A percentile compares a stretch with the other conserved stretches of the same genome.
Conservation (phyloP, 2,329 filamentous ascomycete genomes). For the Fusarium liriodendri region DNA sequence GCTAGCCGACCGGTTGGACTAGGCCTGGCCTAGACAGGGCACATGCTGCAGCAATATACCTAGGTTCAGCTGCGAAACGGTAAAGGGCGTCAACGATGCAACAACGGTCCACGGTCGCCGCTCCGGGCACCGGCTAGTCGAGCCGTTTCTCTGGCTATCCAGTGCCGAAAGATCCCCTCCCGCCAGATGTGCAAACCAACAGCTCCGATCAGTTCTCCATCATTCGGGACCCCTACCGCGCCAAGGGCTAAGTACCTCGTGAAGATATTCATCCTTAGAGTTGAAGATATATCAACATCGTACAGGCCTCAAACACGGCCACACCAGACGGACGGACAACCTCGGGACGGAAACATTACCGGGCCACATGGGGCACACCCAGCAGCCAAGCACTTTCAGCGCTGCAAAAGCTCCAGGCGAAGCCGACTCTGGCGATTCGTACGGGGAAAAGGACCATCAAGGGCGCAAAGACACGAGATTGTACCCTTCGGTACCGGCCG, state of each 20-base stretch:
- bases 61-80: constrained; percentile 3
- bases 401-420: constrained; percentile 3
- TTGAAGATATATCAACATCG: not conserved
- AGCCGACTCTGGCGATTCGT: not conserved
- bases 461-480: not conserved
- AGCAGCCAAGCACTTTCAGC: not conserved
- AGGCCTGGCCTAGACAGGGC: constrained; percentile 2
- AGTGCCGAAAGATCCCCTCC: constrained; percentile 18
- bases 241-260: not conserved
- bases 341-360: not conserved
- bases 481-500: constrained; percentile 2
- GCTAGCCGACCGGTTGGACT: not conserved
- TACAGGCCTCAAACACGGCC: not conserved
- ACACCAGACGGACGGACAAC: not conserved
- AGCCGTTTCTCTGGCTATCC: not conserved
- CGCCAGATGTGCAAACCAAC: constrained; percentile 20
- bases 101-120: constrained; percentile 4
- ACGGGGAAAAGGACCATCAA: not conserved
- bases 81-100: constrained; percentile 12
- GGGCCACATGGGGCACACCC: not conserved
- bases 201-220: not conserved
- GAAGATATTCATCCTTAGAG: not conserved
- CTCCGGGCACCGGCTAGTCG: constrained; percentile 3
- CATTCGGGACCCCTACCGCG: not conserved
- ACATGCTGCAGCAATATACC: not conserved